Percentiles rank a stretch among this genome's conserved stretches.
Conservation (phyloP, 352 stramenopile genomes). For the Blastocystis sp. region DNA sequence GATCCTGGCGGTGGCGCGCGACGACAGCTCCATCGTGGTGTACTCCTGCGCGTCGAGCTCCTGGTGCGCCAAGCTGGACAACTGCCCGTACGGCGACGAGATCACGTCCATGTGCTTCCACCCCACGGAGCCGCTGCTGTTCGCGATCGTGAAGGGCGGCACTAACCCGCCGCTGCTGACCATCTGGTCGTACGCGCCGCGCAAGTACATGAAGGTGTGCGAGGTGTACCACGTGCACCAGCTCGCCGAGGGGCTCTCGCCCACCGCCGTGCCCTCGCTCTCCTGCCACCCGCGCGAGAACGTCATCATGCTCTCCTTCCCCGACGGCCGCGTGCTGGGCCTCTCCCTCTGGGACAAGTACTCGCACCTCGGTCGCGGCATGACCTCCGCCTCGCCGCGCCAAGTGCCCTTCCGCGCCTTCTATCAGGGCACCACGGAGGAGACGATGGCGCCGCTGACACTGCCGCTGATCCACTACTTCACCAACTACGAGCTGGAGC, state of each 20-base stretch:
- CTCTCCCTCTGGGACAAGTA: conserved; percentile 68
- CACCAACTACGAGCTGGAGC: conserved; percentile 68
- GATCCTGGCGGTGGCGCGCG: conserved; percentile 40
- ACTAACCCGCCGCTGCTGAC: conserved; percentile 7
- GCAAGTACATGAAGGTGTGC: conserved; percentile 54
- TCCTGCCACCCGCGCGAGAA: conserved; percentile 68
- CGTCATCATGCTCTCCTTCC: conserved; percentile 67
- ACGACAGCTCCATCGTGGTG: conserved; percentile 54
- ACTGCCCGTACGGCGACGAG: conserved; percentile 52
- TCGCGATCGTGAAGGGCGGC: conserved; percentile 59
- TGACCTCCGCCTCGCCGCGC: conserved; percentile 56
- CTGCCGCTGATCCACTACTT: conserved; percentile 67
- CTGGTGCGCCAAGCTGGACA: conserved; percentile 40
- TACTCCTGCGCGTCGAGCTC: conserved; percentile 62
- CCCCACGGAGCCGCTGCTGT: conserved; percentile 63
- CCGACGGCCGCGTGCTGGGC: conserved; percentile 58
- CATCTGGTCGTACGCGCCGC: conserved; percentile 61
- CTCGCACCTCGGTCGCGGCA: conserved; percentile 58
- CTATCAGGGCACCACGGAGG: conserved; percentile 61
- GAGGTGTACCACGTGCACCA: conserved; percentile 44
- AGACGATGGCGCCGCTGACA: conserved; percentile 38
- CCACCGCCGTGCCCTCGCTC: conserved; percentile 19
- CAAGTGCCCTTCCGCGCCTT: conserved; percentile 64
- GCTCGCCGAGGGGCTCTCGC: conserved; percentile 19
- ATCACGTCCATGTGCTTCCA: conserved; percentile 65